These are phyloP conservation scores for Coniochaeta sp. DNA, from an alignment of 2,329 filamentous ascomycete genomes.

Conservation along the genomic window DNA sequence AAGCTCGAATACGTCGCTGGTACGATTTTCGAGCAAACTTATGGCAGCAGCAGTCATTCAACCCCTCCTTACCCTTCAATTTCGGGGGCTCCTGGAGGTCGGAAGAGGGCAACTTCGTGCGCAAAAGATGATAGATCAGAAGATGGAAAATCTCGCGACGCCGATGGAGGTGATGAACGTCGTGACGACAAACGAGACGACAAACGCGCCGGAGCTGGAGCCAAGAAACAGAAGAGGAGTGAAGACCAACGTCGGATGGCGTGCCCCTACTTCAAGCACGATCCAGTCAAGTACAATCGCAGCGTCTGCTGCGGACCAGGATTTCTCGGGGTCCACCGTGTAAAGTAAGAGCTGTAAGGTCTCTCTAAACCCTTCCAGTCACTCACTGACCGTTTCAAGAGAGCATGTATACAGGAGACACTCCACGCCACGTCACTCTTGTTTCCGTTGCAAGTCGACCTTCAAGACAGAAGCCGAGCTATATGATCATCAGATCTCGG, in stretches of 20 bases:
- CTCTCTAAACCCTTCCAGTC: background rate
- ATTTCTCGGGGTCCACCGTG: constrained; percentile 3
- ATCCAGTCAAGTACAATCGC: constrained; percentile 5
- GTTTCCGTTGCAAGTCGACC: constrained; percentile 3
- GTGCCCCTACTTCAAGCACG: constrained; percentile 8
- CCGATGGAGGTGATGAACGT: background rate
- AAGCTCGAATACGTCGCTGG: background rate
- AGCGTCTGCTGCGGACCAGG: constrained; percentile 6
- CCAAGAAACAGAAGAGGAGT: background rate
- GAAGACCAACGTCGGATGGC: constrained; percentile 1
- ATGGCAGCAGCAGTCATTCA: background rate
- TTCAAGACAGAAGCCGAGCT: constrained; percentile 5
- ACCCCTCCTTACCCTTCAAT: background rate
- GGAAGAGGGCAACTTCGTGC: background rate
- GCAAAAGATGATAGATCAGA: background rate
- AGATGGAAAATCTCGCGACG: background rate
- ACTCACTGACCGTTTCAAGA: background rate
- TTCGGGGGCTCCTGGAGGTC: background rate
- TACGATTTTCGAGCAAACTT: background rate
- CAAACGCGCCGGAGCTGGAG: background rate
- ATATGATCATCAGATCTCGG: background rate
- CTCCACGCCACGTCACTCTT: constrained; percentile 3
- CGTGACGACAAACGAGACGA: background rate
- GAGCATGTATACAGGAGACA: constrained; percentile 7
- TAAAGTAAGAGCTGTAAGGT: constrained; percentile 5